phyloP scores from a whole-genome alignment of 768 basidiomycete genomes.

The Macrolepiota albuminosa region DNA sequence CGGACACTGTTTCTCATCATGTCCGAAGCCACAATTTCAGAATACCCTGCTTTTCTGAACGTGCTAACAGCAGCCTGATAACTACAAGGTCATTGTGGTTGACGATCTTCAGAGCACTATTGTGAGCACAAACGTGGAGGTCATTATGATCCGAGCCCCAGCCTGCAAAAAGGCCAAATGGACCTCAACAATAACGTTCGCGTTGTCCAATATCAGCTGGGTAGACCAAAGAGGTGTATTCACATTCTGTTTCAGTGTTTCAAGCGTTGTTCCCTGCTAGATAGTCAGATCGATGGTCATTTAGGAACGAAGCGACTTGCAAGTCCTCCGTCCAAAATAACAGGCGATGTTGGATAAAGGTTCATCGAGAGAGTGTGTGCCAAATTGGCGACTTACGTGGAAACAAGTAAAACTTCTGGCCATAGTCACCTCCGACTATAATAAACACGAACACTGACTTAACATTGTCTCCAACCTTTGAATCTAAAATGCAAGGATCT shows the following conservation, averaged over 20 bases:
- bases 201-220: slow-evolving; percentile 48
- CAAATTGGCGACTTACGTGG: too few relatives aligned
- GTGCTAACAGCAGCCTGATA: slow-evolving; percentile 63
- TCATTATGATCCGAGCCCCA: slow-evolving; percentile 62
- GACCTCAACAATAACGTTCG: slow-evolving; percentile 47
- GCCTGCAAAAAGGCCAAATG: slow-evolving; percentile 62
- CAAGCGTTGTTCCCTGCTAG: slow-evolving; percentile 57
- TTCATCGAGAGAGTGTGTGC: neutral
- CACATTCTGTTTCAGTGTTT: slow-evolving; percentile 43
- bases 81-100: slow-evolving; percentile 26
- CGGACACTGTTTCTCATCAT: slow-evolving; percentile 51
- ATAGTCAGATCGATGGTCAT: neutral
- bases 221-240: slow-evolving; percentile 70
- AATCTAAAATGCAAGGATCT: neutral
- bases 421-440: too few relatives aligned
- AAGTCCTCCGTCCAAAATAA: slow-evolving; percentile 43
- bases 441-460: too few relatives aligned
- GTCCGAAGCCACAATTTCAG: slow-evolving; percentile 32
- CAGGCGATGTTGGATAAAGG: slow-evolving; percentile 11
- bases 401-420: too few relatives aligned
- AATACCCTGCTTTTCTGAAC: slow-evolving; percentile 48
- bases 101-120: neutral
- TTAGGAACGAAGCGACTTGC: slow-evolving; percentile 22
- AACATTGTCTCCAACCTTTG: too few relatives aligned
- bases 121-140: slow-evolving; percentile 49